phyloP scores from a whole-genome alignment of 352 stramenopile species.

The Phytophthora citricola region DNA sequence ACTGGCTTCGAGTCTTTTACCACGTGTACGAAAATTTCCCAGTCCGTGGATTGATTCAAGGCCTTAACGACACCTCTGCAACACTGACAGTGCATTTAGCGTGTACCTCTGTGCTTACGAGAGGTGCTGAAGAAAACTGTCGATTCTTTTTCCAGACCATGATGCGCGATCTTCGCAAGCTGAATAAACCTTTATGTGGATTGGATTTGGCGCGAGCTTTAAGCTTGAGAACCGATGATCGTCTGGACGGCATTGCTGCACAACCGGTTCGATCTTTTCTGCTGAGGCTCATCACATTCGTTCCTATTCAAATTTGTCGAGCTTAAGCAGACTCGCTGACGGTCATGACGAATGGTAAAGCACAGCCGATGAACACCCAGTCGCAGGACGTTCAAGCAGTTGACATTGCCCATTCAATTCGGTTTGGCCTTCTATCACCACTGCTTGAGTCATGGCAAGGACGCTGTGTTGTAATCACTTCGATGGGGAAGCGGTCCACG shows the following conservation, averaged over 20 bases:
- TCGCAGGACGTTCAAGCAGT: constrained; percentile 33
- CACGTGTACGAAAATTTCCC: constrained; percentile 45
- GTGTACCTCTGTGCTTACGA: constrained; percentile 7
- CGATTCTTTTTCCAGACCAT: constrained; percentile 38
- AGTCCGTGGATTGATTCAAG: constrained; percentile 38
- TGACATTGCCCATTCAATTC: constrained; percentile 63
- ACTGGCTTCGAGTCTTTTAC: constrained; percentile 39
- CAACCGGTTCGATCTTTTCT: constrained; percentile 26
- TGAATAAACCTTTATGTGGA: constrained; percentile 63
- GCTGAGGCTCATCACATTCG: constrained; percentile 60
- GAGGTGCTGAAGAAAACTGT: constrained; percentile 19
- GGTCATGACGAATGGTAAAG: constrained; percentile 59
- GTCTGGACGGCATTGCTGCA: background rate
- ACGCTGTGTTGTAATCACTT: constrained; percentile 46
- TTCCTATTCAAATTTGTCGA: constrained; percentile 80
- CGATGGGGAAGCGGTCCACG: constrained; percentile 74
- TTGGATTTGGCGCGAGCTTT: constrained; percentile 42
- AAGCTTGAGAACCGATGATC: constrained; percentile 9
- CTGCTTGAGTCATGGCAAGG: constrained; percentile 49
- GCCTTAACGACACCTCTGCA: constrained; percentile 30
- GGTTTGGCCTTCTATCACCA: constrained; percentile 46
- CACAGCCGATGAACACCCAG: constrained; percentile 21
- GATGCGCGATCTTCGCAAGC: constrained; percentile 56
- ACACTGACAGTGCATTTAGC: constrained; percentile 37
- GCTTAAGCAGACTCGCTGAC: constrained; percentile 65